These are phyloP conservation scores for Trichoderma arundinaceum DNA, from an alignment of 2,329 filamentous ascomycete genomes.

Conservation along the genomic window DNA sequence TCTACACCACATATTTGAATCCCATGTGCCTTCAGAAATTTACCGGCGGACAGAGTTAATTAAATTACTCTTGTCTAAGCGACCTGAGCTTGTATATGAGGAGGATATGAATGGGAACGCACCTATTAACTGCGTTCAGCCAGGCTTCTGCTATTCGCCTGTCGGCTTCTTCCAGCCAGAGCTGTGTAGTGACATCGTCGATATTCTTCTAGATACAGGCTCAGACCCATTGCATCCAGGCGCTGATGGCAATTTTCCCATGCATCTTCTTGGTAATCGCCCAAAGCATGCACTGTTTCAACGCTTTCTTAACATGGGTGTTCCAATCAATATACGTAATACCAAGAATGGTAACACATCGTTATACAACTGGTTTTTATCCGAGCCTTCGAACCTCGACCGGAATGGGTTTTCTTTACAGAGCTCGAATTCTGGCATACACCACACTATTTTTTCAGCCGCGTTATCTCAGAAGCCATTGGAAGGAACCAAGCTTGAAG, in stretches of 20 bases:
- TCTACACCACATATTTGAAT: slow-evolving; percentile 34
- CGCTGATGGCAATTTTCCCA: neutral
- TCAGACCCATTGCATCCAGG: slow-evolving; percentile 17
- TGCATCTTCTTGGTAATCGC: slow-evolving; percentile 2
- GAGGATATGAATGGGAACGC: neutral
- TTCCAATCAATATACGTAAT: slow-evolving; percentile 5
- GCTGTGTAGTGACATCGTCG: neutral
- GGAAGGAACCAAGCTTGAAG: neutral
- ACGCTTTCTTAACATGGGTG: slow-evolving; percentile 10
- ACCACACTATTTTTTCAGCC: neutral
- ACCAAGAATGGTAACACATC: slow-evolving; percentile 13
- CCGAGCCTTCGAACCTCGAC: neutral
- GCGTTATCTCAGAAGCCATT: neutral
- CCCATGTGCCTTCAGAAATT: neutral
- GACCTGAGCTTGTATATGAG: neutral
- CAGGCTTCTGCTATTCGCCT: neutral
- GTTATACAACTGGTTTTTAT: slow-evolving; percentile 1
- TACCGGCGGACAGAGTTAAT: neutral
- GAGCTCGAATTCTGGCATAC: neutral
- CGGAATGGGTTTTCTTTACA: neutral
- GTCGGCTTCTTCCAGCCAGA: neutral
- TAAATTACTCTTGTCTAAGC: neutral
- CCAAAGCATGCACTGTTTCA: slow-evolving; percentile 7
- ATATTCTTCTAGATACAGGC: slow-evolving; percentile 6
- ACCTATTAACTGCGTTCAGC: neutral